phyloP scores from a whole-genome alignment of 2,329 filamentous ascomycete genomes.

The Phyllosticta citrichinensis region DNA sequence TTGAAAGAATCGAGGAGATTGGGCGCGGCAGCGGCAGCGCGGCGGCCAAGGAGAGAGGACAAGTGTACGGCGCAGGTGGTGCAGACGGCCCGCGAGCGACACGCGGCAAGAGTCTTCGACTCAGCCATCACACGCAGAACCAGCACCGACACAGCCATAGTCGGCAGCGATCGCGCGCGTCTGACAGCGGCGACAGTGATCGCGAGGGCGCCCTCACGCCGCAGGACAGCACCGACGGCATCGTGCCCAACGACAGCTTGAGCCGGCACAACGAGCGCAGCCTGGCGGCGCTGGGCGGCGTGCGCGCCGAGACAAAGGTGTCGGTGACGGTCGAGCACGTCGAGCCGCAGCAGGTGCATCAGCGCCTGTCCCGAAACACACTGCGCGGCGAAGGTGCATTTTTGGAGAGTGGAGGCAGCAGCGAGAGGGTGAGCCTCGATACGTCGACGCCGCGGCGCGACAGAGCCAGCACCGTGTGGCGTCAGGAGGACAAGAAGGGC shows the following conservation, averaged over 20 bases:
- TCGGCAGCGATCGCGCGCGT: neutral
- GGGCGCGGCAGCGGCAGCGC: neutral
- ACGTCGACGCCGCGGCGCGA: neutral
- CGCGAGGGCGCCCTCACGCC: slow-evolving; percentile 18
- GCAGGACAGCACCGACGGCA: slow-evolving; percentile 25
- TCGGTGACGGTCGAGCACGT: slow-evolving; percentile 16
- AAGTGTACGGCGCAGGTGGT: neutral
- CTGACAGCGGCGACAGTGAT: neutral
- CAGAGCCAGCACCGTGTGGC: neutral
- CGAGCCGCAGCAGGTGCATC: neutral
- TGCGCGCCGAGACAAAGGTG: slow-evolving; percentile 22
- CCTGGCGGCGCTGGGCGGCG: slow-evolving; percentile 16
- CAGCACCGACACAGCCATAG: neutral
- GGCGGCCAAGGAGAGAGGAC: neutral
- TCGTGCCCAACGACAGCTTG: slow-evolving; percentile 20
- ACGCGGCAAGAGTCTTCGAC: neutral
- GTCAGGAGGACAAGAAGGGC: neutral
- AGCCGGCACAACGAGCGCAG: slow-evolving; percentile 24
- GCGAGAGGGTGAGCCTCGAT: neutral
- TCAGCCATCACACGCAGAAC: neutral
- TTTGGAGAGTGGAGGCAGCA: neutral
- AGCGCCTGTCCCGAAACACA: neutral
- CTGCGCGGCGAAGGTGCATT: neutral
- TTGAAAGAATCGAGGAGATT: neutral
- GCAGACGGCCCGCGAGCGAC: neutral